Percentiles rank a stretch among this genome's conserved stretches.
Conservation (phyloP, 1,139 yeast genomes). For the Saccharomycopsis hybrid region DNA sequence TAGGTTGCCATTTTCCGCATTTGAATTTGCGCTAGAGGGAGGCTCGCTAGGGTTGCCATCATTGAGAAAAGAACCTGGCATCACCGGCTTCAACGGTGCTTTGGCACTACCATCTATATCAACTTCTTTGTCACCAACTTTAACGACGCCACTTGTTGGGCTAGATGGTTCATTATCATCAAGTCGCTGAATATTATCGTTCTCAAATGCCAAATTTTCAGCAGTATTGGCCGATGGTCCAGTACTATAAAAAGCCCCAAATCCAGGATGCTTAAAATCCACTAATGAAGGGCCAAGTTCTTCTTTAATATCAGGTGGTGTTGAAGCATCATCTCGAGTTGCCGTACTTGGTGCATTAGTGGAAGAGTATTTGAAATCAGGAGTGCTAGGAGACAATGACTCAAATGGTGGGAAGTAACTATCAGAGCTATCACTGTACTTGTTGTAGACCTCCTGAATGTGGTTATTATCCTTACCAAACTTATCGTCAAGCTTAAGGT, state of each 20-base stretch:
- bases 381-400: conserved; percentile 8
- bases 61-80: too few species aligned
- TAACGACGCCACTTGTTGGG: background rate
- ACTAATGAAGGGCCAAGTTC: conserved; percentile 5
- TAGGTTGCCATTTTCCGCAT: too few species aligned
- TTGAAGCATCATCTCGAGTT: background rate
- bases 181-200: background rate
- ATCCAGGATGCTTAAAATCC: conserved; percentile 21
- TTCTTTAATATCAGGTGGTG: background rate
- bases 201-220: conserved; percentile 16
- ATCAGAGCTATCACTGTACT: conserved; percentile 4
- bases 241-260: conserved; percentile 15
- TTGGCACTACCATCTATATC: too few species aligned
- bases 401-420: conserved; percentile 12
- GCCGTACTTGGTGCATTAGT: background rate
- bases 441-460: background rate
- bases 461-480: conserved; percentile 6
- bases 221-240: conserved; percentile 4
- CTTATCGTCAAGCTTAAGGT: background rate
- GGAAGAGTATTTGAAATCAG: conserved; percentile 8
- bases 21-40: too few species aligned
- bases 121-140: too few species aligned
- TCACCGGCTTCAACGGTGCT: too few species aligned
- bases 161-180: background rate
- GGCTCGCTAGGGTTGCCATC: too few species aligned